phyloP scores from a whole-genome alignment of 2,329 filamentous ascomycete species.

The Alternaria brassicicola region DNA sequence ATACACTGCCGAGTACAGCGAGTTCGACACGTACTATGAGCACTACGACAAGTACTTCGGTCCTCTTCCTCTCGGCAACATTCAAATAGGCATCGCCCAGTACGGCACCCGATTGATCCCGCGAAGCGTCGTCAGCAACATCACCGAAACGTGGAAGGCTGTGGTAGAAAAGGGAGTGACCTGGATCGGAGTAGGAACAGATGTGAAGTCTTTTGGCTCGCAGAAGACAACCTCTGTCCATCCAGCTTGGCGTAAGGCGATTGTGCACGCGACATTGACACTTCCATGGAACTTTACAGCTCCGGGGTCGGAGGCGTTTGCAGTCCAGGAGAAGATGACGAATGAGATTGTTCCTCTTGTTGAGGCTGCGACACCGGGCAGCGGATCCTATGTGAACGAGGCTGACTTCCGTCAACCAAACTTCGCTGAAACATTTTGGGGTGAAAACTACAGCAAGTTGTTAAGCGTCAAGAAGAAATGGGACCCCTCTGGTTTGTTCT shows the following conservation, averaged over 20 bases:
- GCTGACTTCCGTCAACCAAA: constrained; percentile 30
- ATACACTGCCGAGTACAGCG: constrained; percentile 18
- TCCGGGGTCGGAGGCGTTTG: constrained; percentile 23
- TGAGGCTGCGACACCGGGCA: constrained; percentile 26
- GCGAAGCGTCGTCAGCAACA: constrained; percentile 18
- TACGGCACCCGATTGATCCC: constrained; percentile 27
- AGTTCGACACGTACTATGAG: constrained; percentile 27
- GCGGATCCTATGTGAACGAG: constrained; percentile 36
- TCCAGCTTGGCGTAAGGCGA: constrained; percentile 29
- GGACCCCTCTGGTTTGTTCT: constrained; percentile 40
- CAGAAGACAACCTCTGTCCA: constrained; percentile 28
- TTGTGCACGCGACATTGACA: constrained; percentile 25
- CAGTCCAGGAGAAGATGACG: constrained; percentile 25
- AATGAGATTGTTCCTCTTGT: constrained; percentile 23
- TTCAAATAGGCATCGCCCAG: constrained; percentile 28
- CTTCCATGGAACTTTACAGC: constrained; percentile 29
- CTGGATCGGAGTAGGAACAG: constrained; percentile 26
- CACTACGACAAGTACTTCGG: constrained; percentile 33
- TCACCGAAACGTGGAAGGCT: constrained; percentile 21
- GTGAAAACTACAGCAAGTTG: constrained; percentile 32
- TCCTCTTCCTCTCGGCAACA: constrained; percentile 27
- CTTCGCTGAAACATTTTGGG: constrained; percentile 33
- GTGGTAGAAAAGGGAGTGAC: constrained; percentile 25
- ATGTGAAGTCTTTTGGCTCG: constrained; percentile 19
- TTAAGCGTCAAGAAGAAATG: constrained; percentile 37